Percentiles rank a stretch among this genome's conserved stretches.
Conservation (phyloP, 2,329 filamentous ascomycete species). For the Phaeosphaeria sp. region DNA sequence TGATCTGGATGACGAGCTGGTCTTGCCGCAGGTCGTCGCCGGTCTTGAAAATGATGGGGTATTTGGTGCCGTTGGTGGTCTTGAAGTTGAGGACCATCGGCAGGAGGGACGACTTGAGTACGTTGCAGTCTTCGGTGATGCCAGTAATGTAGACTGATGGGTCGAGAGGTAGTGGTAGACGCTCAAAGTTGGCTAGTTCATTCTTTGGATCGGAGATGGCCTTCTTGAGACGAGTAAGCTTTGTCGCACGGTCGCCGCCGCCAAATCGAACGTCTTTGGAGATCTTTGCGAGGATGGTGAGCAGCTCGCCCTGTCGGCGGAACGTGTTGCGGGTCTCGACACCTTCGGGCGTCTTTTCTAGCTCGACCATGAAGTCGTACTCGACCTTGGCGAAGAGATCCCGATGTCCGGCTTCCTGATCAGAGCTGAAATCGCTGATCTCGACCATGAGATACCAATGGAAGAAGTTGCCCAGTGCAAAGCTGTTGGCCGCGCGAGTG, state of each 20-base stretch:
- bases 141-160: constrained; percentile 81
- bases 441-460: constrained; percentile 99
- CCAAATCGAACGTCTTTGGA: constrained; percentile 86
- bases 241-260: constrained; percentile 77
- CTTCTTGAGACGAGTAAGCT: constrained; percentile 84
- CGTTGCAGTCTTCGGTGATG: constrained; percentile 82
- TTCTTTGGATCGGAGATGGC: constrained; percentile 89
- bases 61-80: constrained; percentile 76
- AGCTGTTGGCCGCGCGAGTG: constrained; percentile 83
- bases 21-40: constrained; percentile 96
- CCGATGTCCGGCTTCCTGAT: constrained; percentile 76
- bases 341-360: constrained; percentile 75
- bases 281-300: constrained; percentile 85
- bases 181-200: constrained; percentile 82
- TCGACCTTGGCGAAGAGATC: constrained; percentile 92
- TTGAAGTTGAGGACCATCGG: constrained; percentile 92
- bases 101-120: constrained; percentile 94
- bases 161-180: constrained; percentile 86
- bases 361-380: constrained; percentile 92
- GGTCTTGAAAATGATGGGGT: constrained; percentile 96
- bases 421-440: constrained; percentile 81
- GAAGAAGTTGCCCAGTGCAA: constrained; percentile 91
- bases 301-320: constrained; percentile 85
- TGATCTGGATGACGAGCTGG: constrained; percentile 96
- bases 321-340: constrained; percentile 77